phyloP scores from a whole-genome alignment of 129 eudicot species.

The Lactuca sativa region DNA sequence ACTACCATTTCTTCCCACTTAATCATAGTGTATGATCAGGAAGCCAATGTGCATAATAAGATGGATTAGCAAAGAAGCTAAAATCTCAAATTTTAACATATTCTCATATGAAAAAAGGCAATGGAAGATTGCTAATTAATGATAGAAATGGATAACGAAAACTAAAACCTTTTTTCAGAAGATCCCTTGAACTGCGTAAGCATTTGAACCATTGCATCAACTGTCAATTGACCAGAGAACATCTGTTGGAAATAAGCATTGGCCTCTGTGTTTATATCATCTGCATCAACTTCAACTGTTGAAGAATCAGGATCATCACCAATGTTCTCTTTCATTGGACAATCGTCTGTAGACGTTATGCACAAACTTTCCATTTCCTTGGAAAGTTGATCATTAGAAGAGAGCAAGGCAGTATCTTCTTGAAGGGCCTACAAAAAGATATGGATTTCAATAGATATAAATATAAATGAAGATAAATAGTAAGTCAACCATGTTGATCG shows the following conservation, averaged over 20 bases:
- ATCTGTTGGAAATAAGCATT: constrained; percentile 81
- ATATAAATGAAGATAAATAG: neutral
- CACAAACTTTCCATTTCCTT: constrained; percentile 55
- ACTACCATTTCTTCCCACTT: constrained; percentile 19
- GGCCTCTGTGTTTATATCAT: constrained; percentile 76
- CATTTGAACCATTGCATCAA: constrained; percentile 82
- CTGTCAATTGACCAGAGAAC: constrained; percentile 69
- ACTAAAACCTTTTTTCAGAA: constrained; percentile 63
- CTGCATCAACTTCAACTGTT: constrained; percentile 48
- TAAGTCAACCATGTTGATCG: neutral
- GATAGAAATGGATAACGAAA: neutral
- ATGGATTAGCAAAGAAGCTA: neutral
- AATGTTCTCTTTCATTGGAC: constrained; percentile 31
- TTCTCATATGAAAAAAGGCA: neutral
- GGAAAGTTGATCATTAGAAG: constrained; percentile 44
- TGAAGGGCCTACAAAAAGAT: constrained; percentile 52
- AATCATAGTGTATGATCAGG: constrained; percentile 49
- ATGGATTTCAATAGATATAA: neutral
- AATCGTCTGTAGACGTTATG: constrained; percentile 29
- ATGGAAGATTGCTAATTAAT: neutral
- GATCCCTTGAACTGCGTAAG: constrained; percentile 82
- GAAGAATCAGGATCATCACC: constrained; percentile 34
- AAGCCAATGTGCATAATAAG: constrained; percentile 23
- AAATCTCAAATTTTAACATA: neutral
- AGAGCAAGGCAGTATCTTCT: constrained; percentile 36